Percentiles rank a stretch among this genome's conserved stretches.
phyloP scores from a whole-genome alignment of 306 rosid species.

The Trichosanthes truncata region DNA sequence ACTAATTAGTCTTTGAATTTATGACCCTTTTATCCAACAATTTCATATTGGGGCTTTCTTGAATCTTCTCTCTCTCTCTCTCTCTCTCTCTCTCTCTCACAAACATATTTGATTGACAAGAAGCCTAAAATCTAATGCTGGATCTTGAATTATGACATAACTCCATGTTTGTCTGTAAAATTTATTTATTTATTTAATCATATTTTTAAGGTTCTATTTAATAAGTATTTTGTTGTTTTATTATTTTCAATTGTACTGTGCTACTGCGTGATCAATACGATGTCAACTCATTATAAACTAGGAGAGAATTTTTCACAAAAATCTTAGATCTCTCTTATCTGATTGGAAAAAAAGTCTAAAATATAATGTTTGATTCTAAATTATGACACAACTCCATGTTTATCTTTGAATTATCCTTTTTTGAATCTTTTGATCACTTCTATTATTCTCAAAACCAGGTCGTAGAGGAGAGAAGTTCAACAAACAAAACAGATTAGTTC shows the following conservation, averaged over 20 bases:
- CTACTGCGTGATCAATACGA: not conserved
- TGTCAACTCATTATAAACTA: not conserved
- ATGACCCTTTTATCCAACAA: not conserved
- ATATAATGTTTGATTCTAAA: not conserved
- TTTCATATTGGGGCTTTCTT: not conserved
- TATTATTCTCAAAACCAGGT: not conserved
- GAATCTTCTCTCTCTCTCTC: not conserved
- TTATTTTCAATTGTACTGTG: not conserved
- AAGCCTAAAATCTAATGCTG: conserved; percentile 7
- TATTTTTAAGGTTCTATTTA: not conserved
- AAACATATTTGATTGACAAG: conserved; percentile 9
- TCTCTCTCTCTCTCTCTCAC: not conserved
- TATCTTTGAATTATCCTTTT: not conserved
- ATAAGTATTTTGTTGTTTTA: not conserved
- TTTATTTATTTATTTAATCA: not conserved
- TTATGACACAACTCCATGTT: not conserved
- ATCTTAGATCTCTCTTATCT: not conserved
- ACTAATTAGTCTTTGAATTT: conserved; percentile 10
- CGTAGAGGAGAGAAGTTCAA: not conserved
- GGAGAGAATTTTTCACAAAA: not conserved
- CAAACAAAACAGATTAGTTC: not conserved
- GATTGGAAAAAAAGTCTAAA: not conserved
- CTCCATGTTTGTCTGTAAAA: not conserved
- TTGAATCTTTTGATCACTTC: too few relatives aligned
- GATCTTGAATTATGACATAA: conserved; percentile 2